Conservation (phyloP, 257 asterid genomes). For the Cordia subcordata region DNA sequence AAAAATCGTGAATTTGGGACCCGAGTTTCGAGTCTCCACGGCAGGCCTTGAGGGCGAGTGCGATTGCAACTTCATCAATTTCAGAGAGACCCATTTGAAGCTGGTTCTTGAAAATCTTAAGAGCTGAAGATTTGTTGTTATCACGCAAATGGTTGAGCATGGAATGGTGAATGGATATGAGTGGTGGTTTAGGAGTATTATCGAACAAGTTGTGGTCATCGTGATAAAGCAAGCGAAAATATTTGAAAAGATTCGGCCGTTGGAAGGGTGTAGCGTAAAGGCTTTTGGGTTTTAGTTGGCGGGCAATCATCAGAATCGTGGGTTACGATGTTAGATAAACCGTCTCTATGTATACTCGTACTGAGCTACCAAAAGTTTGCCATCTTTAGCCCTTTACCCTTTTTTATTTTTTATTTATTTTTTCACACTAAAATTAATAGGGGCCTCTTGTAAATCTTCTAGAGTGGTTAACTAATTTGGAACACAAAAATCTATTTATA, state of each 20-base stretch:
- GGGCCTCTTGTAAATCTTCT: no score
- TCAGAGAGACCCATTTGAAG: slow-evolving; percentile 43
- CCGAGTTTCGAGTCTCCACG: slow-evolving; percentile 46
- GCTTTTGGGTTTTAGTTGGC: slow-evolving; percentile 31
- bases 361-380: no score
- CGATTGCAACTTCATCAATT: slow-evolving; percentile 60
- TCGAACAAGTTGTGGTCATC: slow-evolving; percentile 52
- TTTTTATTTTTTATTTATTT: no score
- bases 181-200: slow-evolving; percentile 43
- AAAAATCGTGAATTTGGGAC: slow-evolving; percentile 61
- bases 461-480: no score
- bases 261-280: slow-evolving; percentile 18
- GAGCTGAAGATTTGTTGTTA: slow-evolving; percentile 43
- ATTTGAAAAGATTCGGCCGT: neutral
- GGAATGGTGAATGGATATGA: slow-evolving; percentile 35
- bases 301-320: slow-evolving; percentile 40
- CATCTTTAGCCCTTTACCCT: no score
- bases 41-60: slow-evolving; percentile 68
- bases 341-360: no score
- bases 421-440: no score
- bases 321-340: no score
- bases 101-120: slow-evolving; percentile 49
- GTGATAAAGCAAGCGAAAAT: slow-evolving; percentile 15
- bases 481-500: no score
- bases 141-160: slow-evolving; percentile 56